Conservation (phyloP, 2,329 filamentous ascomycete species). For the Colletotrichum liaoningense region DNA sequence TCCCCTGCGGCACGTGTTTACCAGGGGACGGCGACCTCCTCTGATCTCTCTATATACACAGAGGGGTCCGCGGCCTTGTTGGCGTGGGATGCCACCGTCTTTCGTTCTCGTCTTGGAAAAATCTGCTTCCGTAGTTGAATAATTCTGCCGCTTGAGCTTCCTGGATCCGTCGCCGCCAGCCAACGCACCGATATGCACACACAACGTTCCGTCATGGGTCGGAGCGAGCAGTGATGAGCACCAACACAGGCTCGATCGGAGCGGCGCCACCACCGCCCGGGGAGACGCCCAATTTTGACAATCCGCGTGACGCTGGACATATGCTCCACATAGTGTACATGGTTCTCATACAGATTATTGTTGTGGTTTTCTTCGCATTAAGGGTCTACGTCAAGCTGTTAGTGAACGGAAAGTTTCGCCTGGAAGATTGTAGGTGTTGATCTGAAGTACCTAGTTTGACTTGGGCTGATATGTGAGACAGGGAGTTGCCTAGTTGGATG, state of each 20-base stretch:
- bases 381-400: constrained; percentile 28
- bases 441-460: background rate
- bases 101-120: background rate
- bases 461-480: background rate
- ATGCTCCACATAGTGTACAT: constrained; percentile 17
- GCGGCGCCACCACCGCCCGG: constrained; percentile 31
- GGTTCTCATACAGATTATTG: background rate
- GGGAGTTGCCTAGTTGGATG: constrained; percentile 32
- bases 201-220: constrained; percentile 13
- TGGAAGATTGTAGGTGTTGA: constrained; percentile 30
- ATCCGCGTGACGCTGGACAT: constrained; percentile 26
- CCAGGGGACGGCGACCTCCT: background rate
- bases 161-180: background rate
- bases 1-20: background rate
- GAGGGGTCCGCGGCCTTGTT: background rate
- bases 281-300: constrained; percentile 31
- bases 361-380: constrained; percentile 25
- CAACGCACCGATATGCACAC: background rate
- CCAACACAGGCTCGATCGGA: constrained; percentile 16
- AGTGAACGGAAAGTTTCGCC: constrained; percentile 20
- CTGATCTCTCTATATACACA: background rate
- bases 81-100: background rate
- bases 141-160: background rate
- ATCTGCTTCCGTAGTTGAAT: background rate
- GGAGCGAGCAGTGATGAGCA: constrained; percentile 22